phyloP scores from a whole-genome alignment of 2,329 filamentous ascomycete genomes.

The Microsporum audouinii region DNA sequence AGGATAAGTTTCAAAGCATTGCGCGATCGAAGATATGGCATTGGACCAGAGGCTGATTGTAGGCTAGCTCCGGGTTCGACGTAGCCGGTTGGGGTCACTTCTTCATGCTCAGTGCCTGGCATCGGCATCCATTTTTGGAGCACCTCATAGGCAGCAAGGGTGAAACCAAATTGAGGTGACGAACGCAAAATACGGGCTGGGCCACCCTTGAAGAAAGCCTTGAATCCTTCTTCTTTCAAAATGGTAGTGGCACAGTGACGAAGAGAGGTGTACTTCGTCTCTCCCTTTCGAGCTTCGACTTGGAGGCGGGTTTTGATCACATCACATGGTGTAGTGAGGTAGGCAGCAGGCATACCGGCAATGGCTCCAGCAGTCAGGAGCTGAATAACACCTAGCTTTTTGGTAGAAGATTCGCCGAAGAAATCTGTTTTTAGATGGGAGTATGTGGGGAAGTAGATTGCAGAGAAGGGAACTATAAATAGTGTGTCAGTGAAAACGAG shows the following conservation, averaged over 20 bases:
- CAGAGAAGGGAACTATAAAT: constrained; percentile 70
- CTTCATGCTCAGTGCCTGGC: constrained; percentile 50
- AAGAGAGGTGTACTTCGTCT: constrained; percentile 74
- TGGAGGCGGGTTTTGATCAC: constrained; percentile 98
- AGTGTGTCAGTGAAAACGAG: constrained; percentile 10
- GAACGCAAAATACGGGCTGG: constrained; percentile 90
- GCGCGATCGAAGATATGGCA: constrained; percentile 60
- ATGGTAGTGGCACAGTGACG: constrained; percentile 77
- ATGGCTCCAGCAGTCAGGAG: constrained; percentile 91
- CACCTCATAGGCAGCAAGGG: constrained; percentile 86
- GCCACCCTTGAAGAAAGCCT: constrained; percentile 96
- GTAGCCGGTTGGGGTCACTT: constrained; percentile 47
- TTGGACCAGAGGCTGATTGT: constrained; percentile 50
- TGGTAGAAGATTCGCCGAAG: constrained; percentile 77
- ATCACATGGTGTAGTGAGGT: constrained; percentile 93
- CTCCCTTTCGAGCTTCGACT: constrained; percentile 93
- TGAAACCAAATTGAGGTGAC: constrained; percentile 96
- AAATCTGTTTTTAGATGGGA: constrained; percentile 85
- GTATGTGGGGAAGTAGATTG: constrained; percentile 98
- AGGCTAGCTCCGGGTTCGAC: constrained; percentile 54
- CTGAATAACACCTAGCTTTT: constrained; percentile 82
- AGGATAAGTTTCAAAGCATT: constrained; percentile 94
- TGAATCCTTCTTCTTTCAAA: constrained; percentile 81
- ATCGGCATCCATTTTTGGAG: constrained; percentile 70
- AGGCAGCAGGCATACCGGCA: constrained; percentile 80